Base-by-base conservation (phyloP, 2,329 filamentous ascomycete genomes). In the Aspergillaceae sp. region DNA sequence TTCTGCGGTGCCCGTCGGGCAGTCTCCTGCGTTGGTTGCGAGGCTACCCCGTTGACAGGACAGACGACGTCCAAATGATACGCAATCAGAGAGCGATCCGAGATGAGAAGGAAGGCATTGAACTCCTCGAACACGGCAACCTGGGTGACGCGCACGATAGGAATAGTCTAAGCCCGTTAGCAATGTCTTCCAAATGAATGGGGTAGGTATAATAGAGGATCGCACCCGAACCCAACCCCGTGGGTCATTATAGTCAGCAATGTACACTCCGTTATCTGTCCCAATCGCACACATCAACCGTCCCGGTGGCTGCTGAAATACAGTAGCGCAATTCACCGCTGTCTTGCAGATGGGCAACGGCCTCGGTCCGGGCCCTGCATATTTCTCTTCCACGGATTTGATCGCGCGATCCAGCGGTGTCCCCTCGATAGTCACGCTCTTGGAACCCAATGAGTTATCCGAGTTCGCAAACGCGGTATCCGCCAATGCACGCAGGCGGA, bases 111-210 rank as follows among this genome's bases (percentile, higher is more conserved):
- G 64, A 94, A 92, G 9, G 97, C 75, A 38, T 88, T 92, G 64
- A 97, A 97, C 54, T 97, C 92, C 62, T 98, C 94, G 5, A 98
- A 79, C 0, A 98, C 87, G 0, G 92, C 84, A 41, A 98, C 86
- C 63, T 98, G 92, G 2, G 91, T 94, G 10, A 98, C 90, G 47
- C 82, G 81, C 40, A 73, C 72, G 54, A 82, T 80, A 62, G 83
- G 80, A 27, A 96, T 88, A 5, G 86, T 82, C 86, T 94, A 59
- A 3, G 44, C 40, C 29, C 41, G 32, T 42, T 58, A 53, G 72
- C 60, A 72, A 58, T 46, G 5, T 7, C 9, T n/a, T n/a, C n/a
- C 29, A 2, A 29, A 29, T 5, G 9, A 38, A 28, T 7, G 6
- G 4, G 19, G 11, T 10, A 36, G 29, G 49, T 27, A 27, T 9